Percentiles rank a stretch among this genome's conserved stretches.
Evolutionary conservation across 208 protist genomes (phyloP).

Genomic region (Trypanosomatidae sp.): DNA sequence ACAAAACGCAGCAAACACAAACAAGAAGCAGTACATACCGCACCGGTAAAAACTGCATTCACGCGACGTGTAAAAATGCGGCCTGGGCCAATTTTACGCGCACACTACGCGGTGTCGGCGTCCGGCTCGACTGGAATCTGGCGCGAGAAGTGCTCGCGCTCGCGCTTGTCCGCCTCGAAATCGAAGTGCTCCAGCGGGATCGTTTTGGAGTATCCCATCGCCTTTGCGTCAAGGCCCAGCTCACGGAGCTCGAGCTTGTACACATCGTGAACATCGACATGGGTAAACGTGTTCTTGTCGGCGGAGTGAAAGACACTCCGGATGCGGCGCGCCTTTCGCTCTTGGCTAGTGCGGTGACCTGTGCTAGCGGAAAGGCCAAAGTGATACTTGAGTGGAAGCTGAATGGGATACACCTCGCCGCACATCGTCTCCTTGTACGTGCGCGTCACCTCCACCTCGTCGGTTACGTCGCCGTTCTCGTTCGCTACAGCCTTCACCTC

Average conservation of each 20-base stretch:
- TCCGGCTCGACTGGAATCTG: constrained; percentile 61
- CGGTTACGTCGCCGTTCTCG: no score
- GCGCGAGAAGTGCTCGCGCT: constrained; percentile 72
- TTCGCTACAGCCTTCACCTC: no score
- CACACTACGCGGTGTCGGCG: constrained; percentile 22
- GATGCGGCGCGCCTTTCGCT: constrained; percentile 16
- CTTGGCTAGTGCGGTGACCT: constrained; percentile 36
- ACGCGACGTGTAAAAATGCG: no score
- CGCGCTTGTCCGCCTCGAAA: constrained; percentile 57
- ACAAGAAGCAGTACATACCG: no score
- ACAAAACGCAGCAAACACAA: no score
- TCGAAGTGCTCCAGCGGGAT: constrained; percentile 80
- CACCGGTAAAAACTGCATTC: no score
- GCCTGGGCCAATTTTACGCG: no score
- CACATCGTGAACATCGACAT: constrained; percentile 81
- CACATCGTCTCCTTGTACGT: constrained; percentile 73
- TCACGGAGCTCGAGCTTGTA: constrained; percentile 71
- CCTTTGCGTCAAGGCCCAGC: constrained; percentile 62
- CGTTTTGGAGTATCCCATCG: constrained; percentile 77
- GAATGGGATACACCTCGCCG: constrained; percentile 67
- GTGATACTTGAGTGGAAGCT: constrained; percentile 65
- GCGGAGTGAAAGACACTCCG: constrained; percentile 28
- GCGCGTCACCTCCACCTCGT: constrained; percentile 49
- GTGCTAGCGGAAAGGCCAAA: constrained; percentile 81
- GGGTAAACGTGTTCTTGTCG: constrained; percentile 38